phyloP scores from a whole-genome alignment of 2,329 filamentous ascomycete genomes.

The Cladosporium austrohemisphaericum region DNA sequence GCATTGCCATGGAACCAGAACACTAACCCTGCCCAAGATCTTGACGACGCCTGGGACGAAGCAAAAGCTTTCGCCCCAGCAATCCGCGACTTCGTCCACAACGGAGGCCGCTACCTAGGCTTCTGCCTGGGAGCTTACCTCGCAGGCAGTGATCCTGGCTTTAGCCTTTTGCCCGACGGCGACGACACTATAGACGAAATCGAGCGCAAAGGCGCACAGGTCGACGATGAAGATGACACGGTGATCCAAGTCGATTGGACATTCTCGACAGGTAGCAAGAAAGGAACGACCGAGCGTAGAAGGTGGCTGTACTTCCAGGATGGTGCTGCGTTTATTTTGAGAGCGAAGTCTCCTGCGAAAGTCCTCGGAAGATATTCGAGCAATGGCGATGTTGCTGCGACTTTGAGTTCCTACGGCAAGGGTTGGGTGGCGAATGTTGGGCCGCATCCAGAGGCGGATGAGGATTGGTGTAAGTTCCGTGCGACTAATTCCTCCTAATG shows the following conservation, averaged over 20 bases:
- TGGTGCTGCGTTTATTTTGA: slow-evolving; percentile 17
- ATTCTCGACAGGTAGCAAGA: slow-evolving; percentile 17
- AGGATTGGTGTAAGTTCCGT: slow-evolving; percentile 25
- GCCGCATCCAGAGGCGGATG: slow-evolving; percentile 23
- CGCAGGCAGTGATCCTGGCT: slow-evolving; percentile 20
- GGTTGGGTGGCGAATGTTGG: slow-evolving; percentile 23
- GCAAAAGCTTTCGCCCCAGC: slow-evolving; percentile 15
- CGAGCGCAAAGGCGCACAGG: slow-evolving; percentile 16
- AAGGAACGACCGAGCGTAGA: slow-evolving; percentile 16
- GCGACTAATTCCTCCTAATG: too few relatives aligned
- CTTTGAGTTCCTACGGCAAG: slow-evolving; percentile 19
- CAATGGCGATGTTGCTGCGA: slow-evolving; percentile 21
- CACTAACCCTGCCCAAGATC: slow-evolving; percentile 5
- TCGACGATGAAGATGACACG: slow-evolving; percentile 19
- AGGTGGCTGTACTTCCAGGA: slow-evolving; percentile 26
- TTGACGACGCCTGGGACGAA: slow-evolving; percentile 19
- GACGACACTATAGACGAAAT: slow-evolving; percentile 19
- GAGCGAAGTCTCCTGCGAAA: slow-evolving; percentile 14
- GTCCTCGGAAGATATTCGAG: slow-evolving; percentile 22
- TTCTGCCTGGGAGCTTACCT: slow-evolving; percentile 25
- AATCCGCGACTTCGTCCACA: slow-evolving; percentile 21
- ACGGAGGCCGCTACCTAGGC: slow-evolving; percentile 23
- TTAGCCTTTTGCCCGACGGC: slow-evolving; percentile 16
- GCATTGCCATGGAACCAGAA: neutral
- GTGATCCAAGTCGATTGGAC: slow-evolving; percentile 25